A percentile compares a stretch with the other conserved stretches of the same genome.
Evolutionary conservation across 2,329 filamentous ascomycete species (phyloP).

Genomic region (Penicillium sclerotiorum): DNA sequence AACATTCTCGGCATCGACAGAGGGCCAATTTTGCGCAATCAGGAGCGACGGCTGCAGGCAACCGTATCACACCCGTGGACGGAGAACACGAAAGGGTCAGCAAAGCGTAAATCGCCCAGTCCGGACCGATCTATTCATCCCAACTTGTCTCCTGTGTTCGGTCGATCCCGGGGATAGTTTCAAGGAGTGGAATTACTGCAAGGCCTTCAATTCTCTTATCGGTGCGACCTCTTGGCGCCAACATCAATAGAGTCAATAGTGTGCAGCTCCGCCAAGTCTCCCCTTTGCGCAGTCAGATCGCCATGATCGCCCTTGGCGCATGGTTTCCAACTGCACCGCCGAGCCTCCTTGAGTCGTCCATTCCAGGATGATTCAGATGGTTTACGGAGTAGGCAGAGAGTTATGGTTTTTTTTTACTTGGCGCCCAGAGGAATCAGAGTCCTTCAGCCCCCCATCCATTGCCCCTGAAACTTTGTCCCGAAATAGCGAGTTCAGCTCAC

Average conservation of each 20-base stretch:
- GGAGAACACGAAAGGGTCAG: no score
- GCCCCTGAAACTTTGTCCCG: not conserved
- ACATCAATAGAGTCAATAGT: slow-evolving; percentile 10
- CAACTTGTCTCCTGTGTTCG: not conserved
- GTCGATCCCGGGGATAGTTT: slow-evolving; percentile 10
- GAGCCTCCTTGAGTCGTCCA: slow-evolving; percentile 1
- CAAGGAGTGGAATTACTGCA: slow-evolving; percentile 1
- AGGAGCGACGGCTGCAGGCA: no score
- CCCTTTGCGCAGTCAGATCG: slow-evolving; percentile 13
- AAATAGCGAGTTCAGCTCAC: not conserved
- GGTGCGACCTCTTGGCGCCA: slow-evolving; percentile 17
- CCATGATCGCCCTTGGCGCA: slow-evolving; percentile 24
- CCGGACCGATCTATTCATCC: slow-evolving; percentile 3
- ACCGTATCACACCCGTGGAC: no score
- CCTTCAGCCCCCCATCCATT: not conserved
- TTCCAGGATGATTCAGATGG: no score
- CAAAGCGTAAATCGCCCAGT: slow-evolving; percentile 11
- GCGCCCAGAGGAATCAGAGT: slow-evolving; percentile 8
- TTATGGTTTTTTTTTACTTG: slow-evolving; percentile 10
- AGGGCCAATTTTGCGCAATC: no score
- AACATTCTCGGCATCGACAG: no score
- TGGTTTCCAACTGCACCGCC: slow-evolving; percentile 15
- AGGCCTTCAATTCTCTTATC: not conserved
- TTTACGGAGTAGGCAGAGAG: no score
- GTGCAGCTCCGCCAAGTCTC: slow-evolving; percentile 9